phyloP scores from a whole-genome alignment of 495 filamentous ascomycete species.

The Pyrenula massariospora region DNA sequence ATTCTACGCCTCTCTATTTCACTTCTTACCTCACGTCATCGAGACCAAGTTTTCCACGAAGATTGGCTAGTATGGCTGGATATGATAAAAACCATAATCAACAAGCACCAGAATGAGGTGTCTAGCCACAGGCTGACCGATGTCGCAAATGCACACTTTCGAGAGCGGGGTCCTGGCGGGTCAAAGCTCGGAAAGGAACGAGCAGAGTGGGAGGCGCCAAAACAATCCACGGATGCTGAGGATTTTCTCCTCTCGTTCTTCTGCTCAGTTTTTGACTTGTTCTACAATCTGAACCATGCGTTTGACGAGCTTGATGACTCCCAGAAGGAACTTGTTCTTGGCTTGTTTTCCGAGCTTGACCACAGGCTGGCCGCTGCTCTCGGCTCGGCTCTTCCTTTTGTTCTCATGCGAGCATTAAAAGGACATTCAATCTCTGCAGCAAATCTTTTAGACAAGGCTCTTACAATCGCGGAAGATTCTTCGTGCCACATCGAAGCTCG shows the following conservation, averaged over 20 bases:
- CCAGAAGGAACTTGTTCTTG: not conserved
- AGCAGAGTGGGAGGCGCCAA: not conserved
- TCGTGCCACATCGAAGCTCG: conserved; percentile 47
- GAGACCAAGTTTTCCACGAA: not conserved
- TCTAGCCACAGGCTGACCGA: not conserved
- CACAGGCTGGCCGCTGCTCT: not conserved
- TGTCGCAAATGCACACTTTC: not conserved
- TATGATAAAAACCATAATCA: not conserved
- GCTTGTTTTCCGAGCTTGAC: not conserved
- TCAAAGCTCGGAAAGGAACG: not conserved
- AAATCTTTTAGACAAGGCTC: not conserved
- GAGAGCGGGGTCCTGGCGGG: not conserved
- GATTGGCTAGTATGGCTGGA: not conserved
- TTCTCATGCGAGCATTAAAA: not conserved
- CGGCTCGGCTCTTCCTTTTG: not conserved
- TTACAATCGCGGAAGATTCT: not conserved
- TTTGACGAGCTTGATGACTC: not conserved
- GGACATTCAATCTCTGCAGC: not conserved
- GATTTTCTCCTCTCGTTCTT: not conserved
- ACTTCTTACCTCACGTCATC: not conserved
- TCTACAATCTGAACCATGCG: not conserved
- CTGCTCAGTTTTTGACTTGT: not conserved
- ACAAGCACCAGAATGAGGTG: not conserved
- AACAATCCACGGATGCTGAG: not conserved
- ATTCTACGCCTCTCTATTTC: not conserved